phyloP scores from a whole-genome alignment of 345 rosid genomes.

The Brassica carinata region DNA sequence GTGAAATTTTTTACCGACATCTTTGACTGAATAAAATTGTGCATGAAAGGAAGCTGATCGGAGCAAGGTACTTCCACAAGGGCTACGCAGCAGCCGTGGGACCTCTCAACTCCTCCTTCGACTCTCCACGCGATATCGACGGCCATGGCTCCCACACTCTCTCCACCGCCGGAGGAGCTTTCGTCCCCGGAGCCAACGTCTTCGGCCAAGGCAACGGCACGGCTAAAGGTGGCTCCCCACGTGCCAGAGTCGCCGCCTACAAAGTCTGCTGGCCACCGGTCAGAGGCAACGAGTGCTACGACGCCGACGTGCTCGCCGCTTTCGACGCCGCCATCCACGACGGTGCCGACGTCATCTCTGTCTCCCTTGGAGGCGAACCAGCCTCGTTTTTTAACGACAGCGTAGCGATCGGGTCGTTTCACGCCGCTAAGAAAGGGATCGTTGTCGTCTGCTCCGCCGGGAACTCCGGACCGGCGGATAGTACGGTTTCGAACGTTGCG shows the following conservation, averaged over 20 bases:
- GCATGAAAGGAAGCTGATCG: conserved; percentile 69
- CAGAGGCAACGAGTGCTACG: conserved; percentile 57
- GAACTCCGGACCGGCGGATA: conserved; percentile 73
- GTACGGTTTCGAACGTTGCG: conserved; percentile 64
- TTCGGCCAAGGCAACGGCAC: conserved; percentile 65
- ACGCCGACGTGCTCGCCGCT: conserved; percentile 69
- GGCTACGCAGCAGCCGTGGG: conserved; percentile 51
- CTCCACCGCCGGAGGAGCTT: conserved; percentile 79
- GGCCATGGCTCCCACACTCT: conserved; percentile 95
- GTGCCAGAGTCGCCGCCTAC: conserved; percentile 82
- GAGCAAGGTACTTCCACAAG: conserved; percentile 57
- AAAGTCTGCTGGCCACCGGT: conserved; percentile 74
- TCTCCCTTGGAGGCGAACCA: conserved; percentile 64
- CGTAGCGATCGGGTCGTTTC: conserved; percentile 75
- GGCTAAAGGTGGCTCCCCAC: conserved; percentile 85
- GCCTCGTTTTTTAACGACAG: conserved; percentile 54
- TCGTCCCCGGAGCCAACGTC: conserved; percentile 55
- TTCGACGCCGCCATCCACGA: conserved; percentile 77
- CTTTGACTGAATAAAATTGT: background rate
- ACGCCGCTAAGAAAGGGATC: conserved; percentile 64
- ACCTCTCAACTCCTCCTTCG: conserved; percentile 48
- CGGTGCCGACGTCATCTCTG: conserved; percentile 74
- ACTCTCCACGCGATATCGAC: conserved; percentile 68
- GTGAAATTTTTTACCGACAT: background rate
- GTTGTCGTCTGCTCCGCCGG: conserved; percentile 78